Percentiles rank a stretch among this genome's conserved stretches.
These are phyloP conservation scores for Eucalyptus paniculata DNA, from an alignment of 345 rosid species.

Conservation along the genomic window DNA sequence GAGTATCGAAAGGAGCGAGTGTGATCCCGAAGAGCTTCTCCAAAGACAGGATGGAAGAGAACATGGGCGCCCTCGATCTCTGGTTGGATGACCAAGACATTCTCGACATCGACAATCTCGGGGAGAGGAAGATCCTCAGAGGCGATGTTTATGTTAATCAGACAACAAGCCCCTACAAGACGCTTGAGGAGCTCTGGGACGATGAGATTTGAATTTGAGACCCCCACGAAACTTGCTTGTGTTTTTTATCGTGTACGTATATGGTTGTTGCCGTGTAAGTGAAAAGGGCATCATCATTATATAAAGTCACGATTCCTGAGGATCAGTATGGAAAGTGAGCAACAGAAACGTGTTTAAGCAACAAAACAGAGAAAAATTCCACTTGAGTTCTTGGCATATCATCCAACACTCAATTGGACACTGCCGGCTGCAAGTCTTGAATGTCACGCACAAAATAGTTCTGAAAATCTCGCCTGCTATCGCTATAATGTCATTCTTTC, in stretches of 20 bases:
- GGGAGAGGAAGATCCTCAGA: constrained; percentile 72
- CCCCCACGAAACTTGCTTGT: background rate
- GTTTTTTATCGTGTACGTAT: background rate
- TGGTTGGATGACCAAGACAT: constrained; percentile 44
- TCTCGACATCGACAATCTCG: constrained; percentile 33
- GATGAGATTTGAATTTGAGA: constrained; percentile 36
- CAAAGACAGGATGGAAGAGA: constrained; percentile 47
- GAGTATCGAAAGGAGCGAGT: constrained; percentile 68
- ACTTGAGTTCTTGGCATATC: background rate
- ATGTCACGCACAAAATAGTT: background rate
- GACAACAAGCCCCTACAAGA: constrained; percentile 70
- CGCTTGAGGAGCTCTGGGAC: constrained; percentile 69
- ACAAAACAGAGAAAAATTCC: background rate
- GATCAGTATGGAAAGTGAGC: background rate
- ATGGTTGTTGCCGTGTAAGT: background rate
- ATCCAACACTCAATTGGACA: background rate
- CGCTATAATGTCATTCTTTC: background rate
- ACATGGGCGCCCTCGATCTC: constrained; percentile 39
- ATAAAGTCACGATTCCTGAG: background rate
- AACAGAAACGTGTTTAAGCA: background rate
- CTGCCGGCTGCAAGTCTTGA: background rate
- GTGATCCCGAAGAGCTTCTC: constrained; percentile 79
- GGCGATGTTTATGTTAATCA: constrained; percentile 59
- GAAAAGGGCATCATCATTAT: background rate
- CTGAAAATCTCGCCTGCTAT: background rate